Evolutionary conservation across 2,329 filamentous ascomycete genomes (phyloP), one percentile per base, ranked within the genome.

Genomic region (Cadophora gregata): DNA sequence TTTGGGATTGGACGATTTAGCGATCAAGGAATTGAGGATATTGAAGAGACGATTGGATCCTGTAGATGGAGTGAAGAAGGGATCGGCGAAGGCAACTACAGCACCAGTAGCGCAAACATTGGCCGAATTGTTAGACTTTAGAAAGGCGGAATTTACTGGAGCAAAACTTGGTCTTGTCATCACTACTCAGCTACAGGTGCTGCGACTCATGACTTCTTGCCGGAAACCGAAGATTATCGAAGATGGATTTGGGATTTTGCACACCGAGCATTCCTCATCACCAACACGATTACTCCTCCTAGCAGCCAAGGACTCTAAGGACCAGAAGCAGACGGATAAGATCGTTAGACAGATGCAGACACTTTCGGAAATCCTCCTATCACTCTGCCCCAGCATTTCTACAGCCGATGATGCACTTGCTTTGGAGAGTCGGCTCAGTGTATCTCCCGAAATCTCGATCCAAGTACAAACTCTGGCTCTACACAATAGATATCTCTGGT

Each of bases 361-460:
- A 0, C 75, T 93, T 1, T 88, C 89, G 0, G 88, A 91, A 70
- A 82, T 83, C 2, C 79, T 93, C 0, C 79, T 93, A 0, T 85
- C 87, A 0, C 78, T 93, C 1, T 86, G 88, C 31, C 90, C 91
- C 0, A 90, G 86, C 72, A 81, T 90, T n/a, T 87, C 90, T 1
- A 80, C 81, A 59, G 84, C 86, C 10, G 86, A 89, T 48, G 91
- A 94, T 73, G 77, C 77, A 3, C 70, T 81, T 1, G 87, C 87
- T 0, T 74, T 78, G 4, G 85, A 90, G 67, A 78, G 81, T 9
- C 81, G 83, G 29, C 77, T 88, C 8, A 86, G 83, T 67, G 82
- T 88, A 3, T 81, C 81, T 1, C 88, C 91, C 0, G 79, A 83
- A 25, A 77, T 81, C 1, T 85, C 86, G 1, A 84, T 93, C 59